A percentile compares a stretch with the other conserved stretches of the same genome.
These are phyloP conservation scores for Phytopythium boreale DNA, from an alignment of 352 stramenopile species.

Conservation along the genomic window DNA sequence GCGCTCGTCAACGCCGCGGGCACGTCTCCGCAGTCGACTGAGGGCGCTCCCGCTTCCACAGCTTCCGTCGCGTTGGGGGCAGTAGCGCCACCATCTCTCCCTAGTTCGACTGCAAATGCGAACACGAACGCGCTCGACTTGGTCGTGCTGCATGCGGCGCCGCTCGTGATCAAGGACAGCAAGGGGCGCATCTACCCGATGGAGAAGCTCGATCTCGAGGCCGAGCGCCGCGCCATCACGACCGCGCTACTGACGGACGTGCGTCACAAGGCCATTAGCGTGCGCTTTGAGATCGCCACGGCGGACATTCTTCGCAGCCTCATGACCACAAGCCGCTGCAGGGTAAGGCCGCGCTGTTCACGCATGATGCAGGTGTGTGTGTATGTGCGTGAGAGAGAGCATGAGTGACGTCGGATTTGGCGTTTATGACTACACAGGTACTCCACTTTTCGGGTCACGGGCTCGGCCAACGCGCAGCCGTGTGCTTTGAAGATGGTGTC, in stretches of 20 bases:
- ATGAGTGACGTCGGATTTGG: not conserved
- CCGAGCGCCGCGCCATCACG: constrained; percentile 66
- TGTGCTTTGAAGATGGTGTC: constrained; percentile 79
- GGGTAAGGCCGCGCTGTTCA: not conserved
- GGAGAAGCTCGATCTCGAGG: constrained; percentile 81
- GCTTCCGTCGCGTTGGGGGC: not conserved
- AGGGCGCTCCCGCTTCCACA: not conserved
- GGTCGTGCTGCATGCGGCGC: constrained; percentile 79
- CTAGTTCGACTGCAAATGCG: constrained; percentile 4
- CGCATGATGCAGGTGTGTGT: not conserved
- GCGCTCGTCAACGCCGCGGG: constrained; percentile 20
- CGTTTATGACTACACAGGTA: constrained; percentile 17
- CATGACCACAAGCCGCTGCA: constrained; percentile 75
- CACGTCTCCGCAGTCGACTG: not conserved
- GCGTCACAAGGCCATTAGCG: constrained; percentile 68
- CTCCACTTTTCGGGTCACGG: constrained; percentile 82
- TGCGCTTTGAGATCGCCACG: constrained; percentile 77
- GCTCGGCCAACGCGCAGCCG: constrained; percentile 54
- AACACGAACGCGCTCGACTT: constrained; percentile 63
- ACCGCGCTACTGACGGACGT: constrained; percentile 69
- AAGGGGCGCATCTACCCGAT: constrained; percentile 72
- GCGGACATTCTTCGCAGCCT: constrained; percentile 71
- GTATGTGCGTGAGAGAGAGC: too few relatives aligned
- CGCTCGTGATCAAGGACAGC: constrained; percentile 75
- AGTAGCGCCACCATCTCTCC: constrained; percentile 2